Percentiles rank a stretch among this genome's conserved stretches.
These are phyloP conservation scores for Fonsecaea multimorphosa DNA, from an alignment of 2,329 filamentous ascomycete species.

Conservation along the genomic window DNA sequence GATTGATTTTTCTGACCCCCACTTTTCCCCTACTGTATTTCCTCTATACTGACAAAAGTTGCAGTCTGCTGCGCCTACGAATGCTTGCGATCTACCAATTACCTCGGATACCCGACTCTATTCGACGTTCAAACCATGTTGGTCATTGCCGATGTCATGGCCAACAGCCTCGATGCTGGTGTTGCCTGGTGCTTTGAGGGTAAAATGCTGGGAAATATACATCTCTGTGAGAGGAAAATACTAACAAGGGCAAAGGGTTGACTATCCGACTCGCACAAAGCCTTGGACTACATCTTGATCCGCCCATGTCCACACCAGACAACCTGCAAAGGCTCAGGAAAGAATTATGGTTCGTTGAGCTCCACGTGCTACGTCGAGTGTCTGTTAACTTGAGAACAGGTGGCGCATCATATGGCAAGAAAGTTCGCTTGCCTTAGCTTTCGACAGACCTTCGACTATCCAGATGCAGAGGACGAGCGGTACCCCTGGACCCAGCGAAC, in stretches of 20 bases:
- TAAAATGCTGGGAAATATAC: conserved; percentile 41
- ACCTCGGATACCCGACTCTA: conserved; percentile 64
- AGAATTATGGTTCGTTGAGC: conserved; percentile 63
- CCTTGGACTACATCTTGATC: conserved; percentile 42
- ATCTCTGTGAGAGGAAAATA: conserved; percentile 27
- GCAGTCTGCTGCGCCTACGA: conserved; percentile 68
- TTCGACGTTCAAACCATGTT: conserved; percentile 66
- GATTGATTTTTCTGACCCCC: conserved; percentile 34
- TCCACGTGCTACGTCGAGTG: conserved; percentile 51
- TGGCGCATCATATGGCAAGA: conserved; percentile 46
- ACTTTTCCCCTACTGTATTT: background rate
- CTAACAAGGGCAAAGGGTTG: conserved; percentile 38
- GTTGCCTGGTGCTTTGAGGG: conserved; percentile 65
- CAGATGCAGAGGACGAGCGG: background rate
- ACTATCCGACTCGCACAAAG: conserved; percentile 46
- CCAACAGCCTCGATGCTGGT: conserved; percentile 68
- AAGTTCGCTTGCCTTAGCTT: conserved; percentile 45
- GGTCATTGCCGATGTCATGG: conserved; percentile 66
- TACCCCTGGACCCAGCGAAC: conserved; percentile 6
- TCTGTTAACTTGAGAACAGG: conserved; percentile 40
- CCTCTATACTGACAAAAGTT: conserved; percentile 23
- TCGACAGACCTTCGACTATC: conserved; percentile 43
- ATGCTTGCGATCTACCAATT: conserved; percentile 67
- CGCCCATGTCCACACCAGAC: background rate
- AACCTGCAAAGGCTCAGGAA: conserved; percentile 59